A percentile compares a stretch with the other conserved stretches of the same genome.
phyloP scores from a whole-genome alignment of 345 rosid genomes.

The Populus euphratica region DNA sequence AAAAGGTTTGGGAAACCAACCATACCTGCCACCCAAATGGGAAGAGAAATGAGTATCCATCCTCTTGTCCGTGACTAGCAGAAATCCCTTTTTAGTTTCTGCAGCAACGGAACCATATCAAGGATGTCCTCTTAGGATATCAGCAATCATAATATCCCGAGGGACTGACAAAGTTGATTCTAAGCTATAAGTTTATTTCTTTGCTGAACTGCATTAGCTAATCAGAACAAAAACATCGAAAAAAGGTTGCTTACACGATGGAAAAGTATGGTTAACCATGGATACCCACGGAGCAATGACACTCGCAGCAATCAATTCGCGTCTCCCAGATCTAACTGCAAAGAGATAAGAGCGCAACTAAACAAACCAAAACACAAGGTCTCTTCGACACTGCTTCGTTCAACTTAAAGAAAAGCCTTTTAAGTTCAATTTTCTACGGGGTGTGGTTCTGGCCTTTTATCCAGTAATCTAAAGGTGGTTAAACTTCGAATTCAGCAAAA shows the following conservation, averaged over 20 bases:
- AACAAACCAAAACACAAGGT: not conserved
- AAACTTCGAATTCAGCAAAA: not conserved
- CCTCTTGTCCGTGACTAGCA: constrained; percentile 62
- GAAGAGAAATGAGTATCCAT: constrained; percentile 77
- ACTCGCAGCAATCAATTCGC: constrained; percentile 57
- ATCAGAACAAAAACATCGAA: not conserved
- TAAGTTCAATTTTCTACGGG: not conserved
- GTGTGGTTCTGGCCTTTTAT: not conserved
- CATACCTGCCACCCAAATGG: constrained; percentile 95
- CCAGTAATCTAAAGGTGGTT: not conserved
- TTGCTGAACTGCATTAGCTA: constrained; percentile 9
- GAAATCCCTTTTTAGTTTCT: constrained; percentile 76
- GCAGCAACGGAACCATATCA: constrained; percentile 99
- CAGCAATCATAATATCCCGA: constrained; percentile 28
- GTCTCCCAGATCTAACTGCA: constrained; percentile 61
- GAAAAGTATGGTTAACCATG: constrained; percentile 42
- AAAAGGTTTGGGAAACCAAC: not conserved
- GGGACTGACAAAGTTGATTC: constrained; percentile 12
- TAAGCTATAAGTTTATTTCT: constrained; percentile 19
- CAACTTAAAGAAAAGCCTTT: not conserved
- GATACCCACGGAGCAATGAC: constrained; percentile 59
- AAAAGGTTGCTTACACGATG: constrained; percentile 54
- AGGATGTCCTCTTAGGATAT: constrained; percentile 70
- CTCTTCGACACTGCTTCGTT: not conserved
- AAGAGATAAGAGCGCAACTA: not conserved